Conservation (phyloP, 495 filamentous ascomycete genomes). For the Rhizodiscina lignyota region DNA sequence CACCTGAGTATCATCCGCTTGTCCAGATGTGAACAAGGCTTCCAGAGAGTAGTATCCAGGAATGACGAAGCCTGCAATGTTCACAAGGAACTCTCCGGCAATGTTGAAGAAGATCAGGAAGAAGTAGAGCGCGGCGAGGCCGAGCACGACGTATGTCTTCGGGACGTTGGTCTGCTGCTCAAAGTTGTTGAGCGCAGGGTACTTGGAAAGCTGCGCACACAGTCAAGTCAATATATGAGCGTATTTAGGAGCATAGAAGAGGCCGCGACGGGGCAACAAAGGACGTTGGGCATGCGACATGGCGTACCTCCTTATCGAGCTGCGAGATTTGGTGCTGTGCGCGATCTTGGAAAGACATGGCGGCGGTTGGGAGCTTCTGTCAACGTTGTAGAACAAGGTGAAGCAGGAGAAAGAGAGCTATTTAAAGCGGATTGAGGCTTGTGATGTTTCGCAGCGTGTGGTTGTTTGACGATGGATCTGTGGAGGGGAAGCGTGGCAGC, state of each 20-base stretch:
- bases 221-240: conserved; percentile 7
- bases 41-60: conserved; percentile 92
- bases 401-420: conserved; percentile 1
- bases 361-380: conserved; percentile 5
- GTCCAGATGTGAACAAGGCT: conserved; percentile 68
- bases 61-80: conserved; percentile 84
- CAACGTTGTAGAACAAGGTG: not conserved
- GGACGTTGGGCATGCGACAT: not conserved
- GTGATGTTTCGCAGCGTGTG: no score
- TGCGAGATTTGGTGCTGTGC: conserved; percentile 74
- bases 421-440: no score
- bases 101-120: conserved; percentile 99
- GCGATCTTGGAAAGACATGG: conserved; percentile 78
- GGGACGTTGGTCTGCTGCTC: conserved; percentile 90
- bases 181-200: conserved; percentile 84
- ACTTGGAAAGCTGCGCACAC: conserved; percentile 70
- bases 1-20: conserved; percentile 82
- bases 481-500: no score
- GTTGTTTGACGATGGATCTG: no score
- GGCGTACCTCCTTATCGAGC: conserved; percentile 92
- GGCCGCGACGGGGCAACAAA: not conserved
- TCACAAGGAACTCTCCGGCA: conserved; percentile 89
- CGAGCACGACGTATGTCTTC: conserved; percentile 90
- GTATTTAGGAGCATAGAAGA: not conserved
- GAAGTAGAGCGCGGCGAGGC: conserved; percentile 75